Base-by-base conservation (phyloP, 176 grass and related monocot genomes). In the Stipa capillata region DNA sequence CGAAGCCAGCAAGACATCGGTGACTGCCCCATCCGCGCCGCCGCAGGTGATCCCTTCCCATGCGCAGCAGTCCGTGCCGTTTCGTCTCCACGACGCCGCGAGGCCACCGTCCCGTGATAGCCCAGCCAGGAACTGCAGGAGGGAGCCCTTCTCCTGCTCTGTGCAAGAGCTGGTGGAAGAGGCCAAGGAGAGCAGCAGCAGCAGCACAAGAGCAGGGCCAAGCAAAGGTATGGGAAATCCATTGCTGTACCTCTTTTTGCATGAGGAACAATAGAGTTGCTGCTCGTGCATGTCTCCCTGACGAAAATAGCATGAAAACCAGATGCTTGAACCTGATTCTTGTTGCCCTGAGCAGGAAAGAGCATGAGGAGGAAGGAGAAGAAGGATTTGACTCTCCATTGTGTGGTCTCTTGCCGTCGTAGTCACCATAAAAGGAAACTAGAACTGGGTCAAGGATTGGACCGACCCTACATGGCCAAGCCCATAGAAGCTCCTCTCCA, bases 11-110 rank as follows among this genome's bases (percentile, higher is more conserved):
- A 23, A 85, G 17, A 89, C 23, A 2, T 11, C 59, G 4, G 48
- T 74, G 15, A 85, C 51, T 3, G 23, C 56, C 18, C 12, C 3
- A 15, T 79, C 18, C 6, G 45, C n/a, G n/a, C n/a, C 40, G 41
- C 61, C 52, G 47, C 86, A 89, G 24, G 16, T 32, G 57, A 89
- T 74, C 20, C 81, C 86, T 39, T 89, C 69, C 86, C 86, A 89
- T 39, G 20, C 12, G 51, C 86, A 89, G 42, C 86, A 85, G 4
- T 75, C 57, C 29, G 56, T 49, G 47, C 27, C 44, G 29, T 28
- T 68, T 43, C 15, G 43, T n/a, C n/a, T n/a, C 85, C 86, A 89
- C 3, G 7, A 85, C 28, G 31, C 0, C 0, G 65, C 2, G 3
- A 87, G 85, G 34, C 72, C 65, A 3, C 44, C 23, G 3, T 42